Conservation (phyloP, 1,284 basidiomycete genomes). For the Ustilago crameri region DNA sequence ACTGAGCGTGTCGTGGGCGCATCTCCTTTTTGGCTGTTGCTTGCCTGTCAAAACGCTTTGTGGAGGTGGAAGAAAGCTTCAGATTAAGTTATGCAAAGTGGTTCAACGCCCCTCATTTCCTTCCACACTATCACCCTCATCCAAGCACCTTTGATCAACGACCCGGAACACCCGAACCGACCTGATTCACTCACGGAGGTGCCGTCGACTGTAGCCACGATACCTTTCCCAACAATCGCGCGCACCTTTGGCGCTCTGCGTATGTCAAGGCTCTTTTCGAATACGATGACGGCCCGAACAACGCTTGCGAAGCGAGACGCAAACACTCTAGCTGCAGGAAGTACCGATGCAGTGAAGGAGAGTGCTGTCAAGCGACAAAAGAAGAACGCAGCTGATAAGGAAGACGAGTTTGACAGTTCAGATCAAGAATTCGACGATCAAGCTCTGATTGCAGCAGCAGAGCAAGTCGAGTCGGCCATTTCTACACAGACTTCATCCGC, state of each 20-base stretch:
- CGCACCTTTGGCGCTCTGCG: not conserved
- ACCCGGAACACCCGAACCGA: not conserved
- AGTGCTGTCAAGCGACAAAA: slow-evolving; percentile 8
- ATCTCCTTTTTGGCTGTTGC: too few species aligned
- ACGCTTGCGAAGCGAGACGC: slow-evolving; percentile 32
- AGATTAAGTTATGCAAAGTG: not conserved
- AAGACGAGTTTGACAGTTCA: slow-evolving; percentile 51
- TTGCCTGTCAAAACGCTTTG: not conserved
- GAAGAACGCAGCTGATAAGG: not conserved
- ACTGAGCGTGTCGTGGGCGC: not conserved
- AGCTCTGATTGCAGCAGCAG: slow-evolving; percentile 52
- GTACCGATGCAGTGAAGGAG: not conserved
- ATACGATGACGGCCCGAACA: slow-evolving; percentile 17
- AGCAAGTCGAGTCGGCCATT: slow-evolving; percentile 41
- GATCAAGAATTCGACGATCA: slow-evolving; percentile 43
- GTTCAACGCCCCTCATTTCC: too few species aligned
- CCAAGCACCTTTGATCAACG: not conserved
- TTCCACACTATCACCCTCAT: not conserved
- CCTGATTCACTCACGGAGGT: not conserved
- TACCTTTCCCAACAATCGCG: not conserved
- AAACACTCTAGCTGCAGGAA: slow-evolving; percentile 18
- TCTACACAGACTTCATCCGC: slow-evolving; percentile 15
- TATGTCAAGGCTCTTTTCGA: not conserved
- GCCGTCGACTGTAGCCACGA: not conserved
- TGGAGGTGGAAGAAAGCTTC: not conserved